Evolutionary conservation across 164 flowering plant genomes (phyloP), one percentile per base, ranked within the genome.

Genomic region (Aristolochia californica): DNA sequence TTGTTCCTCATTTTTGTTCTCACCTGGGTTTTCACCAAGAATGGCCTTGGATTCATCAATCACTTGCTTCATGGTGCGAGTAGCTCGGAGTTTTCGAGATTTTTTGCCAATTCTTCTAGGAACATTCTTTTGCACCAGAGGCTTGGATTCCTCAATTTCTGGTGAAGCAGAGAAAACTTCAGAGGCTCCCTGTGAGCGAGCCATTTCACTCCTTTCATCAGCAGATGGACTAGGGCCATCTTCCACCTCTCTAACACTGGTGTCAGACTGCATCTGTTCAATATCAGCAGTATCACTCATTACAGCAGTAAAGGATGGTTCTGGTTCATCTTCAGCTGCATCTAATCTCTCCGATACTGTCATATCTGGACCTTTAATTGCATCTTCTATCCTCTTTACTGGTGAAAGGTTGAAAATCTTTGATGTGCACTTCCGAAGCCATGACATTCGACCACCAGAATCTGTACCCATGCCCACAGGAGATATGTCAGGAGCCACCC

Each of bases 341-440:
- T 30, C 56, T 50, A 44, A 66, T 62, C 54, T 58, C 59, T 43
- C 50, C 13, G 44, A 55, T 45, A 48, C 18, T 25, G 54, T 56
- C 20, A 44, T 60, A 22, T 44, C 24, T 28, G 49, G 22, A 30
- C 21, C 59, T 66, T 58, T 53, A 3, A 25, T 28, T 26, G 60
- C 52, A 43, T 56, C 49, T 13, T 53, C 57, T 24, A 43, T 22
- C 58, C 47, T 63, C 53, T 64, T 67, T 16, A 55, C 57, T 12
- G 71, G 75, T 30, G 75, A 71, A 55, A 71, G 18, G 52, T 66
- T 70, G 17, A 81, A 73, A 57, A 87, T 67, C 65, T 56, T 77
- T 13, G 80, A 66, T 38, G 84, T 77, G 74, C 94, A 88, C 69
- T 81, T 85, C 25, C 66, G 77, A 10, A 88, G 69, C 84, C 79